phyloP scores from a whole-genome alignment of 768 basidiomycete genomes.

The Boletus sensibilis region DNA sequence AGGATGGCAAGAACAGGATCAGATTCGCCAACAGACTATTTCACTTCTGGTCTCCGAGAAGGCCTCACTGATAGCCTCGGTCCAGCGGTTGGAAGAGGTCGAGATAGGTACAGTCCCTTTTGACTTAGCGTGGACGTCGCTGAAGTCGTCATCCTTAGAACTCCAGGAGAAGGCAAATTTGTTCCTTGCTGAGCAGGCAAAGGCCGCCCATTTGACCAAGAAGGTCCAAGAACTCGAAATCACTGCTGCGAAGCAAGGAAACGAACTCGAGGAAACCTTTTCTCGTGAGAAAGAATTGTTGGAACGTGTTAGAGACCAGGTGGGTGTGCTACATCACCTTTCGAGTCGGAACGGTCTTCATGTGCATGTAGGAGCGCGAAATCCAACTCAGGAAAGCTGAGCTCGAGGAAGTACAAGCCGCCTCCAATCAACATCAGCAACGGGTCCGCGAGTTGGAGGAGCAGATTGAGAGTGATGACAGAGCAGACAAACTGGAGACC shows the following conservation, averaged over 20 bases:
- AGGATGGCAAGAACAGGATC: slow-evolving; percentile 35
- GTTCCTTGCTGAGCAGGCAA: slow-evolving; percentile 44
- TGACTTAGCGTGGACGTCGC: background rate
- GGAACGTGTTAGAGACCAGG: slow-evolving; percentile 34
- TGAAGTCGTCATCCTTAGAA: slow-evolving; percentile 32
- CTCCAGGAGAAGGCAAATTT: slow-evolving; percentile 42
- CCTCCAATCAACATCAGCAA: slow-evolving; percentile 54
- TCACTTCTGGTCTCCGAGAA: slow-evolving; percentile 76
- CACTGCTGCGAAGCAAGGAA: slow-evolving; percentile 39
- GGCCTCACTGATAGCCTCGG: slow-evolving; percentile 52
- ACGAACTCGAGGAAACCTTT: slow-evolving; percentile 37
- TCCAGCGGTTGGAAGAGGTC: slow-evolving; percentile 57
- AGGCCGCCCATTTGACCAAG: slow-evolving; percentile 39
- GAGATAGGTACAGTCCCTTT: slow-evolving; percentile 54
- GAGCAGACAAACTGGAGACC: slow-evolving; percentile 68
- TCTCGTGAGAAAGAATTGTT: slow-evolving; percentile 53
- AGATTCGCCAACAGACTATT: slow-evolving; percentile 72
- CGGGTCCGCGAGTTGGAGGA: slow-evolving; percentile 73
- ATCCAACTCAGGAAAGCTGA: slow-evolving; percentile 61
- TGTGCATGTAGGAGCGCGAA: slow-evolving; percentile 61
- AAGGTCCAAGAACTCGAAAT: slow-evolving; percentile 44
- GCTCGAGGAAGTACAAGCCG: slow-evolving; percentile 49
- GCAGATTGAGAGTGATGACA: slow-evolving; percentile 81
- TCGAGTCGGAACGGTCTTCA: background rate
- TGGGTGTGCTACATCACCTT: slow-evolving; percentile 8